phyloP scores from a whole-genome alignment of 2,329 filamentous ascomycete genomes.

The Penicillium paneum region DNA sequence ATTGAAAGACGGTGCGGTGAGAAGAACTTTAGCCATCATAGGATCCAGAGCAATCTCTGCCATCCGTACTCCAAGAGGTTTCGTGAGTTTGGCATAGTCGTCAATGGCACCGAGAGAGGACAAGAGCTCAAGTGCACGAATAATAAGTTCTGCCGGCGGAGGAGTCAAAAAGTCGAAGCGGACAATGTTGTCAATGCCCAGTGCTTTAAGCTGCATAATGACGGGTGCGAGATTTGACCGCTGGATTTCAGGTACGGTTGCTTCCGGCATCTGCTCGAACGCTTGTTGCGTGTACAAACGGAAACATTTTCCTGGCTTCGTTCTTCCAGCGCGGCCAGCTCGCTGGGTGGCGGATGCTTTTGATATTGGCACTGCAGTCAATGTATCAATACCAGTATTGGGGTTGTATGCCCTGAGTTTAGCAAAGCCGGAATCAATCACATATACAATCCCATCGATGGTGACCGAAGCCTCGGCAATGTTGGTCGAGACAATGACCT shows the following conservation, averaged over 20 bases:
- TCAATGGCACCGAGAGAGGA: slow-evolving; percentile 85
- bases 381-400: slow-evolving; percentile 76
- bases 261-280: slow-evolving; percentile 64
- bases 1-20: slow-evolving; percentile 69
- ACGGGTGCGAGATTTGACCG: slow-evolving; percentile 85
- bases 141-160: slow-evolving; percentile 79
- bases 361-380: slow-evolving; percentile 78
- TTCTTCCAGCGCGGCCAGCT: slow-evolving; percentile 84
- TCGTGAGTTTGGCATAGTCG: slow-evolving; percentile 83
- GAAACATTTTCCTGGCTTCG: slow-evolving; percentile 88
- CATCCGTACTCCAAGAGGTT: slow-evolving; percentile 84
- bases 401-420: slow-evolving; percentile 87
- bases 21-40: slow-evolving; percentile 88
- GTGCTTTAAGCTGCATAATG: slow-evolving; percentile 85
- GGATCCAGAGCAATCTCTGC: slow-evolving; percentile 90
- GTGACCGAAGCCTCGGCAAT: slow-evolving; percentile 96
- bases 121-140: slow-evolving; percentile 81
- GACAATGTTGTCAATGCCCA: slow-evolving; percentile 91
- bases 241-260: slow-evolving; percentile 85
- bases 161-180: slow-evolving; percentile 85
- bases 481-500: slow-evolving; percentile 91
- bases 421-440: slow-evolving; percentile 86
- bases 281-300: slow-evolving; percentile 79
- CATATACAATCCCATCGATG: slow-evolving; percentile 86
- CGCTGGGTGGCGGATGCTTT: slow-evolving; percentile 91